Evolutionary conservation across 371 early-diverging fungal genomes (phyloP).

Genomic region (Mucor irregularis): DNA sequence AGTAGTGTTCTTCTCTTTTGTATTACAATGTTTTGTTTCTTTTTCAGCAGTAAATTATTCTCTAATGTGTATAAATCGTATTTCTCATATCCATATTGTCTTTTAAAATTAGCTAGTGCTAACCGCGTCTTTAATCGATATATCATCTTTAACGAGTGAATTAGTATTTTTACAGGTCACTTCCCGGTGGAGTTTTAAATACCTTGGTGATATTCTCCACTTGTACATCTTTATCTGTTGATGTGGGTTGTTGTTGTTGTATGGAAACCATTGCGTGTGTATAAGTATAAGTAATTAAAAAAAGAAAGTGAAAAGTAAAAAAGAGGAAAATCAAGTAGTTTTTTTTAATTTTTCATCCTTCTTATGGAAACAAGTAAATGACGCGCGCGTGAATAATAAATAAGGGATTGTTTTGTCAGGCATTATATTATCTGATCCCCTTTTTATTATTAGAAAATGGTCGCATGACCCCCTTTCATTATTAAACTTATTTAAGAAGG

Average conservation of each 20-base stretch:
- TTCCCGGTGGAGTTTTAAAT: slow-evolving; percentile 10
- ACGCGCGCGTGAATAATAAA: no score
- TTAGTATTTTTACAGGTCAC: slow-evolving; percentile 10
- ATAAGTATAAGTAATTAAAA: no score
- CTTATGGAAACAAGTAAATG: slow-evolving; percentile 17
- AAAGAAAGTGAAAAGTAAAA: slow-evolving; percentile 1
- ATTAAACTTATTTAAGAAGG: no score
- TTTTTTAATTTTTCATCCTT: slow-evolving; percentile 3
- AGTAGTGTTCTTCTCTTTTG: slow-evolving; percentile 26
- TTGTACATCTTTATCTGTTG: no score
- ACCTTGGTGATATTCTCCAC: background rate
- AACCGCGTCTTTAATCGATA: slow-evolving; percentile 25
- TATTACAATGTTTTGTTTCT: no score
- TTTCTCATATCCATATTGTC: slow-evolving; percentile 27
- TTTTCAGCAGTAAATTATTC: slow-evolving; percentile 15
- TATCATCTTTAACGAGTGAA: slow-evolving; percentile 30
- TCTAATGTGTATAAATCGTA: slow-evolving; percentile 24
- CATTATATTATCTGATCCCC: no score
- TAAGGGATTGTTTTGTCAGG: no score
- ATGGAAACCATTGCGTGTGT: no score
- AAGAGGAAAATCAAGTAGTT: background rate
- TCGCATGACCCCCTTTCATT: no score
- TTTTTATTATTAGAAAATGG: no score
- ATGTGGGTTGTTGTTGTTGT: background rate
- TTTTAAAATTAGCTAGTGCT: slow-evolving; percentile 31